phyloP scores from a whole-genome alignment of 768 basidiomycete genomes.

The Boletellus emodensis region DNA sequence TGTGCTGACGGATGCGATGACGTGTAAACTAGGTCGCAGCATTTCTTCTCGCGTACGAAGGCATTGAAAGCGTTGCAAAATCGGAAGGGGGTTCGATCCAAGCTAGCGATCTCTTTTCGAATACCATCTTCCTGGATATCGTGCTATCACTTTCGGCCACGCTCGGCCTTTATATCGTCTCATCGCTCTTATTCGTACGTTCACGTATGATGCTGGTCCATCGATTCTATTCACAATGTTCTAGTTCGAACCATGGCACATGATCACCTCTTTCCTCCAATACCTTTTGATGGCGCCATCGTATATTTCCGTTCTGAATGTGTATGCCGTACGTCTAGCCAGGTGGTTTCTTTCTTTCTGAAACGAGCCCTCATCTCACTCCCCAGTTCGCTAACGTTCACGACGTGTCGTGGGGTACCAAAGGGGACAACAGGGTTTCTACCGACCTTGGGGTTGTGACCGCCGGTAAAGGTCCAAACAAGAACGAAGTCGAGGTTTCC shows the following conservation, averaged over 20 bases:
- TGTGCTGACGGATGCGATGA: slow-evolving; percentile 1
- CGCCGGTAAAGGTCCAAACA: slow-evolving; percentile 48
- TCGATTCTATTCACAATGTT: neutral
- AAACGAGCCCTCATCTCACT: neutral
- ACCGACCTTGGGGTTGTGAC: slow-evolving; percentile 85
- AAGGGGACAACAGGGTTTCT: slow-evolving; percentile 83
- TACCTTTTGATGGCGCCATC: slow-evolving; percentile 90
- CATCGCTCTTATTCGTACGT: slow-evolving; percentile 83
- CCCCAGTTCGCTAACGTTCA: slow-evolving; percentile 79
- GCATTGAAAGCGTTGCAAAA: slow-evolving; percentile 56
- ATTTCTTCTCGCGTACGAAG: slow-evolving; percentile 80
- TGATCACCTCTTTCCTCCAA: slow-evolving; percentile 95
- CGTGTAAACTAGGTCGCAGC: slow-evolving; percentile 54
- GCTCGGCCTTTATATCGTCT: slow-evolving; percentile 79
- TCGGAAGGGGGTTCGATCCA: slow-evolving; percentile 44
- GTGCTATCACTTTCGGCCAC: slow-evolving; percentile 84
- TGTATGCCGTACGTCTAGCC: slow-evolving; percentile 58
- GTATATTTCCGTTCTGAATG: slow-evolving; percentile 90
- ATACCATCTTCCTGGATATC: slow-evolving; percentile 80
- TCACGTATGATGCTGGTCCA: neutral
- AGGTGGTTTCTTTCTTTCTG: neutral
- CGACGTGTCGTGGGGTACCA: slow-evolving; percentile 95
- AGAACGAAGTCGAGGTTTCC: slow-evolving; percentile 81
- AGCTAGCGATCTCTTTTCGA: slow-evolving; percentile 64
- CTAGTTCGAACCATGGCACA: slow-evolving; percentile 96